Base-by-base conservation (phyloP, 371 early-diverging fungal genomes). In the Zancudomyces culisetae region DNA sequence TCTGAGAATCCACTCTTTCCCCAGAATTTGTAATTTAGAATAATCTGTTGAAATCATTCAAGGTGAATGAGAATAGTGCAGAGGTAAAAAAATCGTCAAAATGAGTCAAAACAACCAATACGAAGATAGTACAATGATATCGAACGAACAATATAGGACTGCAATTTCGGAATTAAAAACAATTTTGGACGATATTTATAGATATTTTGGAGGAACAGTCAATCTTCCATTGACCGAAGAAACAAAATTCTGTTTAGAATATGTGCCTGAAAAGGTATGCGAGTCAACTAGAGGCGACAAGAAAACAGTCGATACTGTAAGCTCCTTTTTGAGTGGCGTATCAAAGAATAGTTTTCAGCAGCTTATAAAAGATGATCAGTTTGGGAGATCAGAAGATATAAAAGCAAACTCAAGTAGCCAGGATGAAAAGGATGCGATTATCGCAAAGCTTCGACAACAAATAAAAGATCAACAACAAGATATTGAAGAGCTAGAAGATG, bases 391-490 rank as follows among this genome's bases (percentile, higher is more conserved):
- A 6, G 10, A 6, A 35, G 15, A 15, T 10, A 35, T 15, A 35
- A 15, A 35, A 15, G 15, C 6, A 15, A 6, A 15, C 35, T 10
- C 35, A 35, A 15, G 10, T 6, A 35, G 6, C 10, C 10, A 35
- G 6, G 15, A 35, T 15, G 15, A 10, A n/a, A 18, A 30, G 19
- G 39, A 30, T 8, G 30, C 18, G 2, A 28, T 18, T 15, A 35
- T 35, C 6, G 10, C 39, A 22, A n/a, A 29, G 23, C 23, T 49
- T 12, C 13, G 30, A 20, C 28, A 18, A 18, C 22, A 30, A 13
- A 40, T 49, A 12, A 3, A 28, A 29, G 50, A 49, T 27, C 50
- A 49, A 35, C 50, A 35, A 20, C 28, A 29, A 49, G 50, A 49
- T 49, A 49, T 49, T 20, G 13, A 30, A 20, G 50, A 49, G 26